Base-by-base conservation (phyloP, 73 alveolate genomes). In the Halteria grandinella region DNA sequence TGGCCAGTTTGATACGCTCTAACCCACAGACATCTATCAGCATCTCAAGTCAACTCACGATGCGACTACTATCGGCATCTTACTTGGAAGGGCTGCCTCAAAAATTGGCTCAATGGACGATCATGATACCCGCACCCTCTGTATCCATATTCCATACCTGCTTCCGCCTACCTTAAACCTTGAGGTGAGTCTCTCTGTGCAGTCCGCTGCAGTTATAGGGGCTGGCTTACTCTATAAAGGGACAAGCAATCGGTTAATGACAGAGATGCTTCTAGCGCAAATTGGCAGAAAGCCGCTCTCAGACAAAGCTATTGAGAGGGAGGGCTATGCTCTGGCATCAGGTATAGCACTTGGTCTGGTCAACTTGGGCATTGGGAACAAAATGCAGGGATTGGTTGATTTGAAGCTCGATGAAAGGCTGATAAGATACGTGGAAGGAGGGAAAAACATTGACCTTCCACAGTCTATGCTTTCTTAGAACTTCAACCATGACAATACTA, bases 291-390 rank as follows among this genome's bases (percentile, higher is more conserved):
- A 95, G 70, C 98, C 98, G 48, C 87, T 91, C 37, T 90, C 91
- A 54, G 97, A 92, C 62, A 97, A 97, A 79, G 94, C 92, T 25
- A 86, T 91, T 52, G 99, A 97, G 66, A 82, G 98, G 87, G 98
- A 97, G 82, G 97, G 98, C 25, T 92, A 95, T 81, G 91, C 98
- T 63, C 84, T 97, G 36, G 94, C 98, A 12, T 93, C 97, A 21
- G 99, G 99, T 31, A 58, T 94, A 36, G 98, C 99, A 24, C 85
- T 97, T 29, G 99, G 99, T n/a, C 55, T 97, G 41, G 96, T 97
- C 47, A 97, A 97, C 80, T 79, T 97, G 71, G 99, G 98, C 3
- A 86, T 82, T 41, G 99, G 99, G 40, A 80, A 89, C 78, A 55
- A 83, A 40, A 90, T 78, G 70, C 83, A 89, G 33, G 93, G 93